A percentile compares a stretch with the other conserved stretches of the same genome.
Conservation (phyloP, 176 grass and related monocot genomes). For the Eragrostis curvula region DNA sequence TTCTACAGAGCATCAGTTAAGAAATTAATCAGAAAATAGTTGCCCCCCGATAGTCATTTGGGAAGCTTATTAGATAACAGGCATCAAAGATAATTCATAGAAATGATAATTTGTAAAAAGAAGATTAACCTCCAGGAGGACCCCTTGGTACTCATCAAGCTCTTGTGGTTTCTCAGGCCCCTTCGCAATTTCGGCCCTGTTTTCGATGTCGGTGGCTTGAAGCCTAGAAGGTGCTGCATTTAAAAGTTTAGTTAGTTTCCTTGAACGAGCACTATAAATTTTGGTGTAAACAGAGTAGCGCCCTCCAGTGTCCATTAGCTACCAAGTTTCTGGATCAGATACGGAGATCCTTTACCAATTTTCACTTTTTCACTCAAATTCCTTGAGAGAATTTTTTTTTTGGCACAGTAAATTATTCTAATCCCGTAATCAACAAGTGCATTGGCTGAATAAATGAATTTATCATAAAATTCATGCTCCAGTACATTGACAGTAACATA, state of each 20-base stretch:
- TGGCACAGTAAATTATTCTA: no score
- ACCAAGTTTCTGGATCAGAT: neutral
- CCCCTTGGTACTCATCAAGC: conserved; percentile 3
- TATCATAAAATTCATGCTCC: no score
- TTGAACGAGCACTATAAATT: neutral
- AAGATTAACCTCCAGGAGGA: neutral
- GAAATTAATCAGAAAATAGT: neutral
- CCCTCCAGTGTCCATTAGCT: neutral
- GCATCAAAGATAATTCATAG: neutral
- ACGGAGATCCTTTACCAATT: neutral
- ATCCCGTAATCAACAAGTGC: neutral
- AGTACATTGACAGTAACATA: no score
- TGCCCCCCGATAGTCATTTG: no score
- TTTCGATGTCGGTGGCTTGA: neutral
- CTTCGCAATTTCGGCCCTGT: neutral
- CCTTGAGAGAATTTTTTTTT: neutral
- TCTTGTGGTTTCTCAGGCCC: conserved; percentile 23
- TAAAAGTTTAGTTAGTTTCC: neutral
- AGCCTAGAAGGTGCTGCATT: conserved; percentile 6
- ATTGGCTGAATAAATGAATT: neutral
- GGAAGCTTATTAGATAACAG: neutral
- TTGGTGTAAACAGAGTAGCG: neutral
- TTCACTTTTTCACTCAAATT: neutral
- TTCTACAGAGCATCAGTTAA: neutral
- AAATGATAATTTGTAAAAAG: neutral